Evolutionary conservation across 2,329 filamentous ascomycete genomes (phyloP), one percentile per base, ranked within the genome.

Genomic region (Alternaria tenuissima): DNA sequence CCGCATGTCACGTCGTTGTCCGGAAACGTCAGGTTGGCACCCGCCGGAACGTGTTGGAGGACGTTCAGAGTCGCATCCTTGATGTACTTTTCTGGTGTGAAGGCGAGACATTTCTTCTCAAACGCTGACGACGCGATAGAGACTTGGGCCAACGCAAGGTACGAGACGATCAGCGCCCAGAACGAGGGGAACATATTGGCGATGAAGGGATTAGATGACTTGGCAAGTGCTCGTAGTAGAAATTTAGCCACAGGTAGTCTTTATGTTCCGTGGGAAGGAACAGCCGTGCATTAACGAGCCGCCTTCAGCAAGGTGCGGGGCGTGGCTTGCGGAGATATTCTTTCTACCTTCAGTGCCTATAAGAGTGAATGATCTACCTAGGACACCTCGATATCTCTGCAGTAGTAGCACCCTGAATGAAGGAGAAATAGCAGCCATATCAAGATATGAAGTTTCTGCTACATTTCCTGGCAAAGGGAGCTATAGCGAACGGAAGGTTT

Each of bases 1-100:
- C 54, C 64, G 52, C 81, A 83, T 18, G 71, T 76, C 24, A 74
- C 62, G 5, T 75, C 71, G 44, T 80, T 79, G 63, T 81, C 76
- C 14, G 73, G 65, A 36, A 82, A 70, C 2, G 70, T 71, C 16
- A 82, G 53, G 24, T 78, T 82, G 0, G 78, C 81, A 11, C 75
- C 74, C 5, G 73, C 75, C 5, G 72, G 20, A 1, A 82, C 69
- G 56, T 76, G 79, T 16, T 78, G 70, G 3, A 69, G 64, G 5
- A 72, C 57, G 9, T 63, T 65, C n/a, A 68, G 62, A 2, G 64
- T 75, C 14, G 66, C 61, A 12, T 55, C 57, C 5, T 32, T 47
- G 14, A 68, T 57, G 36, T 61, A 55, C 2, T 43, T 42, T 36
- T 70, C 64, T 5, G 71, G 71, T 14, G 53, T 48, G 46, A 75